These are phyloP conservation scores for Leishmania lainsoni DNA, from an alignment of 208 protist species.

Conservation along the genomic window DNA sequence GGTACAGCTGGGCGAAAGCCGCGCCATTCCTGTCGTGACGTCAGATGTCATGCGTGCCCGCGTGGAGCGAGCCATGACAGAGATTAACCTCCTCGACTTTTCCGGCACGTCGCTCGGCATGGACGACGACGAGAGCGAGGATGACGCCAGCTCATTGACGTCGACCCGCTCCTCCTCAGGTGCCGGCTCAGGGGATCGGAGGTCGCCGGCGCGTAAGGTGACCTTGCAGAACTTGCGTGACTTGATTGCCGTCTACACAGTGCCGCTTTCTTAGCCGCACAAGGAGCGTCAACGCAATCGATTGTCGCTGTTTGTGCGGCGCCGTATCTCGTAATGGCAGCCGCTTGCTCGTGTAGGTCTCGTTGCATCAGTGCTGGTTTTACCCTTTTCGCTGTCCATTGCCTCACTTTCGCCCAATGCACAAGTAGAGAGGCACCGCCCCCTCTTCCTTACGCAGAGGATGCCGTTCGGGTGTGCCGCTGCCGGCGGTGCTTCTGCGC, in stretches of 20 bases:
- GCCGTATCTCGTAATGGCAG: neutral
- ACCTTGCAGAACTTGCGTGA: slow-evolving; percentile 27
- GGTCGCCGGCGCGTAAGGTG: slow-evolving; percentile 26
- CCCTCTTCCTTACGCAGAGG: neutral
- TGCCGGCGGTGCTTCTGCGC: neutral
- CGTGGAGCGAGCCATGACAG: slow-evolving; percentile 62
- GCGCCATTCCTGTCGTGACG: slow-evolving; percentile 57
- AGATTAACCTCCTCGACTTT: slow-evolving; percentile 63
- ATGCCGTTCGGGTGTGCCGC: neutral
- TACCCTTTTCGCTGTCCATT: neutral
- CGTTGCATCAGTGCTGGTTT: neutral
- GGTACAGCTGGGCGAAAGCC: slow-evolving; percentile 51
- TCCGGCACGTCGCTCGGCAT: slow-evolving; percentile 38
- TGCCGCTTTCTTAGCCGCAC: slow-evolving; percentile 15
- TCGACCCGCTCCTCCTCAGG: slow-evolving; percentile 2
- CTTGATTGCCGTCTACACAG: slow-evolving; percentile 25
- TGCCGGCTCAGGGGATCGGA: neutral
- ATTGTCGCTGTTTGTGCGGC: neutral
- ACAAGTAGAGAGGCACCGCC: neutral
- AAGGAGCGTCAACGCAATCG: neutral
- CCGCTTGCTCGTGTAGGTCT: neutral
- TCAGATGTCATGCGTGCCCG: slow-evolving; percentile 67
- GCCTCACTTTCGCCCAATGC: neutral
- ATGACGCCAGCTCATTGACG: slow-evolving; percentile 18
- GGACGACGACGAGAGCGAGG: slow-evolving; percentile 48